A percentile compares a stretch with the other conserved stretches of the same genome.
Evolutionary conservation across 1,139 yeast species (phyloP).

Genomic region (Geotrichum aggregatum): DNA sequence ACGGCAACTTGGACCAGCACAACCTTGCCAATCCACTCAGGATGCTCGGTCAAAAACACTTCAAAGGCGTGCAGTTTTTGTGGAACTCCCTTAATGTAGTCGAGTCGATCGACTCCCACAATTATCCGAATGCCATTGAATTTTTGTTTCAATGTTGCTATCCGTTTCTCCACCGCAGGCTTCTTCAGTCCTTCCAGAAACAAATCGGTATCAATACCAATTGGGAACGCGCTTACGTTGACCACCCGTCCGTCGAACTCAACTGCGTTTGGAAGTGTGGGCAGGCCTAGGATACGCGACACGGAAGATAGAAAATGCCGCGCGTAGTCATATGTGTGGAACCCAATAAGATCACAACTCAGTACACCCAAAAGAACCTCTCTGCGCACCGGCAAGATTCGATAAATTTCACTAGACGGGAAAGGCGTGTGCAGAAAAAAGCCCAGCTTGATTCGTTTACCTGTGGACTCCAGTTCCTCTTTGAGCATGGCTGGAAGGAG

Average conservation of each 20-base stretch:
- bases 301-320: conserved; percentile 92
- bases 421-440: conserved; percentile 97
- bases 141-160: conserved; percentile 55
- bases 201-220: conserved; percentile 93
- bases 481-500: conserved; percentile 86
- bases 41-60: conserved; percentile 83
- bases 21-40: conserved; percentile 97
- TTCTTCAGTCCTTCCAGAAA: conserved; percentile 74
- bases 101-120: conserved; percentile 93
- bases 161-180: conserved; percentile 59
- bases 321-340: conserved; percentile 99
- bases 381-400: conserved; percentile 91
- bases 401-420: conserved; percentile 92
- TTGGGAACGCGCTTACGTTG: conserved; percentile 93
- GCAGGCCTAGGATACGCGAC: conserved; percentile 75
- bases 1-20: conserved; percentile 95
- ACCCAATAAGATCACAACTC: conserved; percentile 92
- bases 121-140: conserved; percentile 76
- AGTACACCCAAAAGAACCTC: conserved; percentile 89
- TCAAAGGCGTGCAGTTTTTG: conserved; percentile 95
- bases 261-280: conserved; percentile 88
- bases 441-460: conserved; percentile 69
- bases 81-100: conserved; percentile 96
- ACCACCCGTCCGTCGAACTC: conserved; percentile 73
- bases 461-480: conserved; percentile 49